Conservation (phyloP, 2,329 filamentous ascomycete species). For the Paradendryphiella salina region DNA sequence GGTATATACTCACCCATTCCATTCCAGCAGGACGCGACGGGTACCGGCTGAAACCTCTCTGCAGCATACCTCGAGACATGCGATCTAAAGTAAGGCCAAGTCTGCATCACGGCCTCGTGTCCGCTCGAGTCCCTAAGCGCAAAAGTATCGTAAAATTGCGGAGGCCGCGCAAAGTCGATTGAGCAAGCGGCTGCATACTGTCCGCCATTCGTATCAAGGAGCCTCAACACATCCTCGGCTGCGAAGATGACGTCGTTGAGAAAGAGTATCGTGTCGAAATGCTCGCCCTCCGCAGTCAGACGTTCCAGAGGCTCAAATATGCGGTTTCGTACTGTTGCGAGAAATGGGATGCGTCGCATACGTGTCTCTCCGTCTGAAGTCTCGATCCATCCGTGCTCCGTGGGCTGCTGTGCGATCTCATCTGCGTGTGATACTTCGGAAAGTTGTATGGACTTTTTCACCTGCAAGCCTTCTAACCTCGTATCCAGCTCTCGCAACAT, state of each 20-base stretch:
- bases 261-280: slow-evolving; percentile 64
- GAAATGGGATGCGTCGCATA: slow-evolving; percentile 68
- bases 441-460: slow-evolving; percentile 60
- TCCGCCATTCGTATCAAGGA: slow-evolving; percentile 62
- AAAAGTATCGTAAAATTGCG: slow-evolving; percentile 65
- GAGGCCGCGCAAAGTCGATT: slow-evolving; percentile 61
- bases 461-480: slow-evolving; percentile 56
- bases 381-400: slow-evolving; percentile 62
- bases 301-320: slow-evolving; percentile 63
- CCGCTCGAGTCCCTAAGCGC: slow-evolving; percentile 61
- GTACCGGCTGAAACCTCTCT: slow-evolving; percentile 54
- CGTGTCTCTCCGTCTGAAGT: slow-evolving; percentile 56
- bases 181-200: slow-evolving; percentile 66
- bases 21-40: slow-evolving; percentile 70
- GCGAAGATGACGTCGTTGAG: slow-evolving; percentile 67
- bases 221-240: slow-evolving; percentile 58
- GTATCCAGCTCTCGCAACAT: slow-evolving; percentile 61
- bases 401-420: slow-evolving; percentile 39
- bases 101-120: slow-evolving; percentile 56
- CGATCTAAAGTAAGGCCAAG: slow-evolving; percentile 64
- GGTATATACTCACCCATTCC: slow-evolving; percentile 54
- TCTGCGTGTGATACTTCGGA: slow-evolving; percentile 57
- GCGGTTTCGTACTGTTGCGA: slow-evolving; percentile 66
- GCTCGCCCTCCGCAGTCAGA: slow-evolving; percentile 53
- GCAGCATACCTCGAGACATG: slow-evolving; percentile 58